Evolutionary conservation across 108 stramenopile species (phyloP).

Genomic region (Stephanodiscus minutulus): DNA sequence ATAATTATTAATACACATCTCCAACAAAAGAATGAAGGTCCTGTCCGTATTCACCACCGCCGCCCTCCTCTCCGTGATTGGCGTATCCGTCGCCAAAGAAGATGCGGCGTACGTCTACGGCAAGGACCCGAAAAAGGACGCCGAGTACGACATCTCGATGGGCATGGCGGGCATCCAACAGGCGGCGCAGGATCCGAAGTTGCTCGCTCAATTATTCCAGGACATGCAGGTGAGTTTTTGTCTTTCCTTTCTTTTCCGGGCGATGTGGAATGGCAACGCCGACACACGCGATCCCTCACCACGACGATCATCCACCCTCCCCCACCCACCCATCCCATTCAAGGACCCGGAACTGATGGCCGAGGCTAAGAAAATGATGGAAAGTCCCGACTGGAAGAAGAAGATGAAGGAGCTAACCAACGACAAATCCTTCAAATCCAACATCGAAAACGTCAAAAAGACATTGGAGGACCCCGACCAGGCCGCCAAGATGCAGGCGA

Average conservation of each 20-base stretch:
- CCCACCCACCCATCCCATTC: conserved; percentile 2
- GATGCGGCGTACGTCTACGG: conserved; percentile 34
- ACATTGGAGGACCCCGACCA: conserved; percentile 79
- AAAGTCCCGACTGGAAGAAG: conserved; percentile 82
- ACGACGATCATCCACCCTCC: not conserved
- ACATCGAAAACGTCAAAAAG: conserved; percentile 54
- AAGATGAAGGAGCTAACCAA: conserved; percentile 83
- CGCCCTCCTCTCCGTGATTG: conserved; percentile 42
- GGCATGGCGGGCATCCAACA: conserved; percentile 88
- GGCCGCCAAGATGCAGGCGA: conserved; percentile 83
- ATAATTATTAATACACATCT: conserved; percentile 12
- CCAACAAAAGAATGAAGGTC: conserved; percentile 50
- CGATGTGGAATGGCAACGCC: not conserved
- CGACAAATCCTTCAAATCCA: conserved; percentile 75
- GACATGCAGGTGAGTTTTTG: conserved; percentile 78
- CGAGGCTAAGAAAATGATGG: conserved; percentile 91
- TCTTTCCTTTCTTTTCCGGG: not conserved
- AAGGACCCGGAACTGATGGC: conserved; percentile 90
- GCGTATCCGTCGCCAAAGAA: conserved; percentile 36
- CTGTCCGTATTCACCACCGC: conserved; percentile 52
- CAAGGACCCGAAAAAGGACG: conserved; percentile 68
- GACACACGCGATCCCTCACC: not conserved
- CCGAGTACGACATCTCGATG: conserved; percentile 65
- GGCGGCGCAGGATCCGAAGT: conserved; percentile 79
- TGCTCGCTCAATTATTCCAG: conserved; percentile 88